Evolutionary conservation across 768 basidiomycete genomes (phyloP).

Genomic region (Termitomyces sp.): DNA sequence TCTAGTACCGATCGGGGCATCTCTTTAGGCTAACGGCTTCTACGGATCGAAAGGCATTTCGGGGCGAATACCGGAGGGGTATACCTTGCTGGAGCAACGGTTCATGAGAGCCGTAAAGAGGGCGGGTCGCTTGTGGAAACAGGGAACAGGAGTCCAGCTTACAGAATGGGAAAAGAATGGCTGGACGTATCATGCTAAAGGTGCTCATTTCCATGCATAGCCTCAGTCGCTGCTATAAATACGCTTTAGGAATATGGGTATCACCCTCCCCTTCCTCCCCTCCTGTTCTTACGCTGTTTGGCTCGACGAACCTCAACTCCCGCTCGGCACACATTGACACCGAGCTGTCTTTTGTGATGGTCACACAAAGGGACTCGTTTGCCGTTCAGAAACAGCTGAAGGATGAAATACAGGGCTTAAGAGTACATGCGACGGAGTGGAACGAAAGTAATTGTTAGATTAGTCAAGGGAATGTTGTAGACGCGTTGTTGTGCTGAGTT

Average conservation of each 20-base stretch:
- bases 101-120: constrained; percentile 65
- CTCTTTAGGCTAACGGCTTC: constrained; percentile 87
- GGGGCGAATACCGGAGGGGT: constrained; percentile 91
- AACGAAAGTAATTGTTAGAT: constrained; percentile 57
- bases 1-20: background rate
- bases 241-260: constrained; percentile 71
- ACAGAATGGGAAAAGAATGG: constrained; percentile 83
- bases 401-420: constrained; percentile 49
- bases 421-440: constrained; percentile 50
- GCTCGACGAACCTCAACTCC: constrained; percentile 92
- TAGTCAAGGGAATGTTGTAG: constrained; percentile 68
- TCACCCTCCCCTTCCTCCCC: constrained; percentile 45
- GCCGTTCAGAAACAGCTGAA: constrained; percentile 42
- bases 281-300: constrained; percentile 79
- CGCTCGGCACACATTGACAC: constrained; percentile 88
- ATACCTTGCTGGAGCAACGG: constrained; percentile 79
- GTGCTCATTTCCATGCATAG: constrained; percentile 32
- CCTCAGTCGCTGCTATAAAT: background rate
- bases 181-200: constrained; percentile 99
- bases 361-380: constrained; percentile 32
- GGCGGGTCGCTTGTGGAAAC: constrained; percentile 38
- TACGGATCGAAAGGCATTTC: constrained; percentile 86
- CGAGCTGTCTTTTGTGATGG: constrained; percentile 83
- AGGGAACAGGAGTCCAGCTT: constrained; percentile 54
- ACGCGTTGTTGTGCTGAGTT: background rate